Evolutionary conservation across 164 flowering plant species (phyloP), one percentile per base, ranked within the genome.

Genomic region (Macadamia integrifolia): DNA sequence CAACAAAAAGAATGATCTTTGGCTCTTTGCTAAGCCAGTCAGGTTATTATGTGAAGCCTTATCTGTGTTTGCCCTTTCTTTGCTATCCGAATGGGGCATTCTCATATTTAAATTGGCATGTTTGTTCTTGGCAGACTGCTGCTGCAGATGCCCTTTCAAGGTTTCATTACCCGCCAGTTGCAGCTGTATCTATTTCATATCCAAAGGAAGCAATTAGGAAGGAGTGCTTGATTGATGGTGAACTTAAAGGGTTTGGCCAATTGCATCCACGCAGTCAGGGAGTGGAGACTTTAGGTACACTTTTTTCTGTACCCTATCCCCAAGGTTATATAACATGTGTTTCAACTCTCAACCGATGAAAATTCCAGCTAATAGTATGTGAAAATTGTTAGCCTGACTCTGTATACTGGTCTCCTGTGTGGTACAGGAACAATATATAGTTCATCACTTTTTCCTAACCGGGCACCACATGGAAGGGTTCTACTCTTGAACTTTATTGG

Each of bases 181-280:
- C 98, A 66, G 91, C 90, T 63, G 97, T 94, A 67, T 77, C 96
- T 43, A 66, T 94, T 61, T 92, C 97, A 55, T 94, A 94, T 76
- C 90, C 97, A 35, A 78, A 83, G 74, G 93, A 86, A 72, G 96
- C 95, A 59, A 85, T 94, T 74, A 79, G 88, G 52, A 62, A 74
- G 53, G 97, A 92, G 66, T 77, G 97, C 78, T 76, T 92, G 79
- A 84, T 90, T 44, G 91, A 88, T 80, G 96, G 96, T 70, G 88
- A 92, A 72, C 89, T 92, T 0, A 92, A 86, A 76, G 98, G 98
- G 65, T 94, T 94, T 77, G 98, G 98, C 32, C 97, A 94, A 79
- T 84, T 94, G 86, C 95, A 90, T 80, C 98, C 98, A 12, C 97
- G 97, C 57, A 87, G 88, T 82, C 97, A 92, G 76, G 98, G 97